Evolutionary conservation across 108 stramenopile species (phyloP).

Genomic region (Skeletonema costatum): DNA sequence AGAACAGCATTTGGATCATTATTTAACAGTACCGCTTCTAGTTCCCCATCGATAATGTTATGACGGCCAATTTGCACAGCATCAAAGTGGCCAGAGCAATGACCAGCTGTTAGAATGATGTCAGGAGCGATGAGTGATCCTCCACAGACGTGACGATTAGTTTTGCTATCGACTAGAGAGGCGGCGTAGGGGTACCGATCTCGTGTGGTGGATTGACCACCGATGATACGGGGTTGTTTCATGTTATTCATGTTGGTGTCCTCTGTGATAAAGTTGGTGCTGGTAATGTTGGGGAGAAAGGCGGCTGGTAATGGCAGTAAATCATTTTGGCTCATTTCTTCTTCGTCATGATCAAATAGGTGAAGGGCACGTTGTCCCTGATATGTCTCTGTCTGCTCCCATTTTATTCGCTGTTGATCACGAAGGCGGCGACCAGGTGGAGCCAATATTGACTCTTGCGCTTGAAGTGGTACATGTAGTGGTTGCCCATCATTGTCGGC

Average conservation of each 20-base stretch:
- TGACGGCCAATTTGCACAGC: constrained; percentile 21
- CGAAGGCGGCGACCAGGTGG: too few species aligned
- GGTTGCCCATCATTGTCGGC: too few species aligned
- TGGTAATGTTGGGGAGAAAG: not conserved
- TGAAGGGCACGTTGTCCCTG: not conserved
- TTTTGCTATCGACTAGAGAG: not conserved
- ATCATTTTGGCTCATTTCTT: not conserved
- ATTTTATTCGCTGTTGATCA: too few species aligned
- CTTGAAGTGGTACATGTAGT: too few species aligned
- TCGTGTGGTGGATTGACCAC: not conserved
- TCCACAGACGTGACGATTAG: constrained; percentile 2
- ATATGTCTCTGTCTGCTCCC: too few species aligned
- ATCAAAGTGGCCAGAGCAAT: constrained; percentile 19
- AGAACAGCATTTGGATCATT: not conserved
- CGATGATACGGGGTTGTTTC: constrained; percentile 8
- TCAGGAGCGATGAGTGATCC: constrained; percentile 5
- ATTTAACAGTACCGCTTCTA: not conserved
- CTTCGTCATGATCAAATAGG: not conserved
- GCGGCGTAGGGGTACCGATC: constrained; percentile 6
- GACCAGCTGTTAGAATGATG: constrained; percentile 1
- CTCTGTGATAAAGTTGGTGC: not conserved
- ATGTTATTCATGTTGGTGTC: not conserved
- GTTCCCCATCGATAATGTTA: not conserved
- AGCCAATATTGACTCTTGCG: too few species aligned
- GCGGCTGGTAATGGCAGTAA: not conserved